Evolutionary conservation across 2,329 filamentous ascomycete genomes (phyloP).

Genomic region (Metarhizium humberi): DNA sequence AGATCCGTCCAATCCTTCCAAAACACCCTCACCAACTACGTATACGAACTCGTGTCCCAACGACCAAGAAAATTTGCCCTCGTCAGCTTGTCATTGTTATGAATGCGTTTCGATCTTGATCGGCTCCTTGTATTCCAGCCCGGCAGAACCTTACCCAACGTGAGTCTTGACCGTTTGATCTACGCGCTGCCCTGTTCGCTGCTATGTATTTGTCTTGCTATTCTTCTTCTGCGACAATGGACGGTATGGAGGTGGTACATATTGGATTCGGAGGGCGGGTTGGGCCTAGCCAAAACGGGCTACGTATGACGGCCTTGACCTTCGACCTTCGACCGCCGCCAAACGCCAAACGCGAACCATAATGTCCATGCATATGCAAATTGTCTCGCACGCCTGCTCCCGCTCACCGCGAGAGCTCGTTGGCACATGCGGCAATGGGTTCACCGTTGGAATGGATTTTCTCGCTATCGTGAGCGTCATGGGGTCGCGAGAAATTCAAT

Average conservation of each 20-base stretch:
- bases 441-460: neutral
- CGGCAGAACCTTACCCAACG: neutral
- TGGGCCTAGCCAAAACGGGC: neutral
- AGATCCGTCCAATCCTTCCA: conserved; percentile 30
- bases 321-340: neutral
- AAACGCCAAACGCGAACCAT: neutral
- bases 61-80: conserved; percentile 2
- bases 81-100: neutral
- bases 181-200: neutral
- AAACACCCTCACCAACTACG: conserved; percentile 5
- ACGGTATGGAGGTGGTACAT: conserved; percentile 3
- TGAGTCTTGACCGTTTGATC: neutral
- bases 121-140: neutral
- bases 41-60: neutral
- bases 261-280: neutral
- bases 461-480: neutral
- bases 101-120: neutral
- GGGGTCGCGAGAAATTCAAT: neutral
- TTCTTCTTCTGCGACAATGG: conserved; percentile 5
- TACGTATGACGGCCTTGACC: neutral
- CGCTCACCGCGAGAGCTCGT: too few relatives aligned
- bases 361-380: neutral
- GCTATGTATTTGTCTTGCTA: conserved; percentile 1
- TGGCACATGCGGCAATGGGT: neutral
- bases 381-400: neutral